A percentile compares a stretch with the other conserved stretches of the same genome.
phyloP scores from a whole-genome alignment of 805 yeast species.

The Brettanomyces nanus region DNA sequence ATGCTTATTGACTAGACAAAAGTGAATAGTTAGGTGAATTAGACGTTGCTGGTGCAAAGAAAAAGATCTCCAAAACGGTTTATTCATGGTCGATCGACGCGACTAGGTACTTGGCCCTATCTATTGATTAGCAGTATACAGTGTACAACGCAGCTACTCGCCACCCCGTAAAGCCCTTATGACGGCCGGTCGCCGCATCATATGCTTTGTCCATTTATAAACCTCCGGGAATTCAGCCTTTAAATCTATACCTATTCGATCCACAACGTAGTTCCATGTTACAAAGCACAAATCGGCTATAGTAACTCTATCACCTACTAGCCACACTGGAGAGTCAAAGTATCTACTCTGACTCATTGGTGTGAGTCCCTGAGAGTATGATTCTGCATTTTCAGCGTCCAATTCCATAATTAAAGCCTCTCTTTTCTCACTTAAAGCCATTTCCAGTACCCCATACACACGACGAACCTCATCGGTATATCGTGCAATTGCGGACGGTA shows the following conservation, averaged over 20 bases:
- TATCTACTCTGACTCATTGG: slow-evolving; percentile 78
- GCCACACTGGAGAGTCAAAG: slow-evolving; percentile 92
- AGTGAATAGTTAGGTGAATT: too few species aligned
- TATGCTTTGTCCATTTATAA: slow-evolving; percentile 88
- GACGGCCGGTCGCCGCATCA: slow-evolving; percentile 94
- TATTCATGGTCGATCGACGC: too few species aligned
- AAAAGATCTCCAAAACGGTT: too few species aligned
- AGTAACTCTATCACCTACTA: slow-evolving; percentile 76
- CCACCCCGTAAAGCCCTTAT: slow-evolving; percentile 66
- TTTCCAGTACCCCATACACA: slow-evolving; percentile 88
- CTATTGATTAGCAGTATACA: too few species aligned
- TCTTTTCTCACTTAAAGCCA: slow-evolving; percentile 89
- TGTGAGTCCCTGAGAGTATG: slow-evolving; percentile 81
- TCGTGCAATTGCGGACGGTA: slow-evolving; percentile 83
- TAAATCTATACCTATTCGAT: slow-evolving; percentile 81
- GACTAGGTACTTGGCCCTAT: too few species aligned
- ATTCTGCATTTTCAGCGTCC: slow-evolving; percentile 80
- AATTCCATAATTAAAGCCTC: slow-evolving; percentile 85
- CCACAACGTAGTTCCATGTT: slow-evolving; percentile 96
- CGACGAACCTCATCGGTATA: slow-evolving; percentile 89
- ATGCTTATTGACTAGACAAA: too few species aligned
- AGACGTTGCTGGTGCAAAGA: too few species aligned
- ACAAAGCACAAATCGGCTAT: slow-evolving; percentile 90
- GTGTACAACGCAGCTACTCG: too few species aligned
- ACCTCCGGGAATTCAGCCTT: slow-evolving; percentile 90